phyloP scores from a whole-genome alignment of 495 filamentous ascomycete genomes.

The Penicillium lagena region DNA sequence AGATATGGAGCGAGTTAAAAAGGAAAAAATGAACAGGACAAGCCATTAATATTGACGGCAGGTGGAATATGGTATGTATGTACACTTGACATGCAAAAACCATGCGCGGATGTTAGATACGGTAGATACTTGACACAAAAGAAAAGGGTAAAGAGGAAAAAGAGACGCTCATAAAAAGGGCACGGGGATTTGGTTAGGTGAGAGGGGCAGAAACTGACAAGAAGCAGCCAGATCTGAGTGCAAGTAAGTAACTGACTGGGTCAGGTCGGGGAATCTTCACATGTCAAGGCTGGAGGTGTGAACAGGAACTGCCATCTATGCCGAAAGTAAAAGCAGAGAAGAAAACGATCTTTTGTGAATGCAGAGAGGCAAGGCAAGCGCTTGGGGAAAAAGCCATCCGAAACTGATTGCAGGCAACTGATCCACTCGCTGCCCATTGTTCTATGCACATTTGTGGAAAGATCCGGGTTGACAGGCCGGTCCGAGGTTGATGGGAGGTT shows the following conservation, averaged over 20 bases:
- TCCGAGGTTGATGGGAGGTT: neutral
- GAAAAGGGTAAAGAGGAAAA: neutral
- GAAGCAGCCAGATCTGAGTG: slow-evolving; percentile 4
- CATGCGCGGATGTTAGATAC: slow-evolving; percentile 4
- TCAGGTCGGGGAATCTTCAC: slow-evolving; percentile 4
- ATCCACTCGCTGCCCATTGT: no score
- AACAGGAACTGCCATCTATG: slow-evolving; percentile 12
- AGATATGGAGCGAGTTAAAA: no score
- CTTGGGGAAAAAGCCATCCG: slow-evolving; percentile 9
- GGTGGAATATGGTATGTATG: no score
- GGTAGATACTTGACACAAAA: neutral
- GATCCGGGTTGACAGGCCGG: no score
- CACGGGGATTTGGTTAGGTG: neutral
- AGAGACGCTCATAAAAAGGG: slow-evolving; percentile 1
- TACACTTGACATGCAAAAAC: slow-evolving; percentile 1
- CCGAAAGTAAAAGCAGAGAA: slow-evolving; percentile 6
- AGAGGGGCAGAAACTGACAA: neutral
- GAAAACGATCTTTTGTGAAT: slow-evolving; percentile 7
- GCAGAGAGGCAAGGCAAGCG: slow-evolving; percentile 5
- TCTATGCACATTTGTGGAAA: no score
- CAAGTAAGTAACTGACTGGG: slow-evolving; percentile 7
- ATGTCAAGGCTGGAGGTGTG: slow-evolving; percentile 6
- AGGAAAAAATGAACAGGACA: no score
- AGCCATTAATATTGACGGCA: no score
- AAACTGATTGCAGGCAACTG: neutral